These are phyloP conservation scores for Xylariaceae sp. DNA, from an alignment of 2,329 filamentous ascomycete genomes.

Conservation along the genomic window DNA sequence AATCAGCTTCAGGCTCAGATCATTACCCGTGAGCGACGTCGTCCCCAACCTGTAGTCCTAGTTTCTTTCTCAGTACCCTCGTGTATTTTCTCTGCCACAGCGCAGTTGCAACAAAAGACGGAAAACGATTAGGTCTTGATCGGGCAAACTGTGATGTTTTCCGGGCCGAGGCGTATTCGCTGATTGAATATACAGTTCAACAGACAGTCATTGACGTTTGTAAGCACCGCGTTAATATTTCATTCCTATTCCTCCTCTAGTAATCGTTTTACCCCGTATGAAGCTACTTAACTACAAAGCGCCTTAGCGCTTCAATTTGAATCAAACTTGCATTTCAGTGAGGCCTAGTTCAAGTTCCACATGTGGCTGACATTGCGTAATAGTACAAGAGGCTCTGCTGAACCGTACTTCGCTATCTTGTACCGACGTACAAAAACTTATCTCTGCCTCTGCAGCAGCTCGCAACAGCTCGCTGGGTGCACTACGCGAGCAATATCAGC, in stretches of 20 bases:
- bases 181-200: slow-evolving; percentile 34
- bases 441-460: slow-evolving; percentile 43
- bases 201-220: slow-evolving; percentile 45
- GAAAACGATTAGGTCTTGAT: not conserved
- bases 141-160: not conserved
- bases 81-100: not conserved
- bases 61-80: not conserved
- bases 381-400: slow-evolving; percentile 44
- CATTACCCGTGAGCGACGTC: slow-evolving; percentile 35
- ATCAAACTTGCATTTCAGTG: not conserved
- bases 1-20: slow-evolving; percentile 46
- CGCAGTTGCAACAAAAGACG: not conserved
- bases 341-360: not conserved
- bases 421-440: slow-evolving; percentile 41
- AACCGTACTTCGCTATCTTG: slow-evolving; percentile 35
- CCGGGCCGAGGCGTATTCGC: not conserved
- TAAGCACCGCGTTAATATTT: not conserved
- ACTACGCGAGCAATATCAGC: slow-evolving; percentile 43
- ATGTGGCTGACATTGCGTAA: not conserved
- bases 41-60: too few relatives aligned
- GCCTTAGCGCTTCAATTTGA: not conserved
- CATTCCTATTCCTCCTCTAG: not conserved
- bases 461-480: slow-evolving; percentile 45
- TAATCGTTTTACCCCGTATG: not conserved
- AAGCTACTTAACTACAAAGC: not conserved